A percentile compares a stretch with the other conserved stretches of the same genome.
These are phyloP conservation scores for Colletotrichum neosansevieriae DNA, from an alignment of 2,329 filamentous ascomycete genomes.

Conservation along the genomic window DNA sequence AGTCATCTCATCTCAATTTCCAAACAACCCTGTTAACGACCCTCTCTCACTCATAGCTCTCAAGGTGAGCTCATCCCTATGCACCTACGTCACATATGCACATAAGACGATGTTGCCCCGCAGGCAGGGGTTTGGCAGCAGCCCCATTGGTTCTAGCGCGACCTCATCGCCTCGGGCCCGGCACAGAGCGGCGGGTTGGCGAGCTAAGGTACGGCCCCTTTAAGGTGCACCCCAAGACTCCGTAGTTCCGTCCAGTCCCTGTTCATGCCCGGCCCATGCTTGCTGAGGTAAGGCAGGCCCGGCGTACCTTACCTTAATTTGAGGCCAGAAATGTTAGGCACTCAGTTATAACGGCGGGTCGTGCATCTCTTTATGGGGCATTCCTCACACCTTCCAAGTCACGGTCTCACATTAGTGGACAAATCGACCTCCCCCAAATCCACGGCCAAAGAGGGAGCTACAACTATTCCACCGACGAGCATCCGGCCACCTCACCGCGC, in stretches of 20 bases:
- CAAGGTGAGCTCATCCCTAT: constrained; percentile 9
- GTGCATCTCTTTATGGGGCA: constrained; percentile 32
- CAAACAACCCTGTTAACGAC: background rate
- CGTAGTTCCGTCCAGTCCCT: background rate
- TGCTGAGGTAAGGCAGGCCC: constrained; percentile 28
- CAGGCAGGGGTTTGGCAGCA: constrained; percentile 19
- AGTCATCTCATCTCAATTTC: constrained; percentile 4
- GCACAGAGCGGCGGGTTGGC: background rate
- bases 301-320: constrained; percentile 35
- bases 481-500: constrained; percentile 20
- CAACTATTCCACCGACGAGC: constrained; percentile 24
- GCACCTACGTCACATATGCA: constrained; percentile 34
- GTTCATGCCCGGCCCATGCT: constrained; percentile 24
- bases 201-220: background rate
- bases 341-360: constrained; percentile 30
- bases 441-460: constrained; percentile 35
- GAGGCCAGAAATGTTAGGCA: constrained; percentile 37
- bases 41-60: constrained; percentile 1
- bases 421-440: constrained; percentile 33
- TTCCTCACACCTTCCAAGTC: constrained; percentile 40
- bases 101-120: constrained; percentile 29
- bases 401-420: constrained; percentile 40
- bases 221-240: background rate
- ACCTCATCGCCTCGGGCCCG: no score
- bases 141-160: constrained; percentile 31